These are phyloP conservation scores for Aureobasidium sp. DNA, from an alignment of 2,329 filamentous ascomycete species.

Conservation along the genomic window DNA sequence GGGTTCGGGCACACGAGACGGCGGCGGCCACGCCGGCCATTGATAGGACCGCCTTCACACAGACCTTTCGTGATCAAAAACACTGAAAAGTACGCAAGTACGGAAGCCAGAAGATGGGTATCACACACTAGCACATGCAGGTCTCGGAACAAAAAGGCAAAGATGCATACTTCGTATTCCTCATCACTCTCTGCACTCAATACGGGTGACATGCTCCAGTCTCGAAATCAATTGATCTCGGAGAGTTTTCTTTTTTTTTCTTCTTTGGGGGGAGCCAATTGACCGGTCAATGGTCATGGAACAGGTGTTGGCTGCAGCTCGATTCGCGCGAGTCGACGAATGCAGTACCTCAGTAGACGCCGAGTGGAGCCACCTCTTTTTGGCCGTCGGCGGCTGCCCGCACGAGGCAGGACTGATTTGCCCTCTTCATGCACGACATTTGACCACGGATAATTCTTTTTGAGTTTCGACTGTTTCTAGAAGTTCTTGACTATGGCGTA, in stretches of 20 bases:
- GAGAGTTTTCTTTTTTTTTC: not conserved
- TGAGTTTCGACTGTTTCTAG: constrained; percentile 8
- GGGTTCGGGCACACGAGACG: constrained; percentile 55
- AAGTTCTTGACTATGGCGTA: not conserved
- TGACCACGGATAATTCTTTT: not conserved
- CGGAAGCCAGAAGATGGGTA: not conserved
- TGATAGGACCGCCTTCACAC: constrained; percentile 64
- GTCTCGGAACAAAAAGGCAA: not conserved
- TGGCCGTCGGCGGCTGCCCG: constrained; percentile 4
- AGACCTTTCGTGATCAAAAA: constrained; percentile 31
- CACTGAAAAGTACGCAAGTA: not conserved
- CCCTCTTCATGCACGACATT: constrained; percentile 8
- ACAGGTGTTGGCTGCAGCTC: not conserved
- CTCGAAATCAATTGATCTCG: not conserved
- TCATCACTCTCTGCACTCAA: not conserved
- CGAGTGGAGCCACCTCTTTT: not conserved
- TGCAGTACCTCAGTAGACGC: not conserved
- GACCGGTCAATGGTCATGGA: not conserved
- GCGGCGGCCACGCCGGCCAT: constrained; percentile 55
- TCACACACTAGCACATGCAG: not conserved
- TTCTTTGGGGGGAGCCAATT: not conserved
- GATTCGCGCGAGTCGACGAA: not conserved
- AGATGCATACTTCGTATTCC: not conserved
- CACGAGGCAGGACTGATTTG: not conserved
- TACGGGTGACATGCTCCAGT: not conserved